Conservation (phyloP, 495 filamentous ascomycete genomes). For the Niebla homalea region DNA sequence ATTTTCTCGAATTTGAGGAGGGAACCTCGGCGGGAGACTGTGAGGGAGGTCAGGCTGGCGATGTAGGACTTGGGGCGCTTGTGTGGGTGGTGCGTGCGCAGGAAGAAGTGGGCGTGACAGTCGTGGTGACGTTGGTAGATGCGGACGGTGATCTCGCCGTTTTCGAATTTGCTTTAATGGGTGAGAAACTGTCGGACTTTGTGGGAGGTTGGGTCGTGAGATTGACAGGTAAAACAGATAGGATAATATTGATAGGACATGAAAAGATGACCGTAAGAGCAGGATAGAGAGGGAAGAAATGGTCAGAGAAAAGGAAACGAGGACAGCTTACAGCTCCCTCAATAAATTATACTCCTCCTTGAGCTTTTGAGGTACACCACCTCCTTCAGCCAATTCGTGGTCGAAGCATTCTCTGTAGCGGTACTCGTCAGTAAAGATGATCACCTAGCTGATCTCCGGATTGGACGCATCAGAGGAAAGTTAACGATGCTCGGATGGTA, state of each 20-base stretch:
- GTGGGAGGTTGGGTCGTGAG: too few relatives aligned
- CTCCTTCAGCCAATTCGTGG: too few relatives aligned
- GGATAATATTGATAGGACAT: background rate
- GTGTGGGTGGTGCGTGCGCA: slow-evolving; percentile 30
- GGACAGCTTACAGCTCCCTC: background rate
- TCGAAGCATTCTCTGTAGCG: background rate
- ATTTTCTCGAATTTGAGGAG: slow-evolving; percentile 43
- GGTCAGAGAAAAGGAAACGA: background rate
- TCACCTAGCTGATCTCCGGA: too few relatives aligned
- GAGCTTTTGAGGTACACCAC: too few relatives aligned
- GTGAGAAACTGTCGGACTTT: slow-evolving; percentile 3
- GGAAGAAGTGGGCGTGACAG: slow-evolving; percentile 44
- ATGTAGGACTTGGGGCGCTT: slow-evolving; percentile 32
- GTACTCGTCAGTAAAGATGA: background rate
- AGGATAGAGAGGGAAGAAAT: background rate
- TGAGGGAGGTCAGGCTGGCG: slow-evolving; percentile 38
- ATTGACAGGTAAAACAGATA: too few relatives aligned
- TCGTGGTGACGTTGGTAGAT: slow-evolving; percentile 43
- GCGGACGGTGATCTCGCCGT: slow-evolving; percentile 37
- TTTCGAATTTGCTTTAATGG: slow-evolving; percentile 25
- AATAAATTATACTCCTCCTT: background rate
- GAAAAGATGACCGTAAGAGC: background rate
- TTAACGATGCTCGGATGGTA: background rate
- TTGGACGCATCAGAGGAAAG: too few relatives aligned
- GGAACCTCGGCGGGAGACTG: slow-evolving; percentile 37